These are phyloP conservation scores for Aspergillus ustus DNA, from an alignment of 2,329 filamentous ascomycete species.

Conservation along the genomic window DNA sequence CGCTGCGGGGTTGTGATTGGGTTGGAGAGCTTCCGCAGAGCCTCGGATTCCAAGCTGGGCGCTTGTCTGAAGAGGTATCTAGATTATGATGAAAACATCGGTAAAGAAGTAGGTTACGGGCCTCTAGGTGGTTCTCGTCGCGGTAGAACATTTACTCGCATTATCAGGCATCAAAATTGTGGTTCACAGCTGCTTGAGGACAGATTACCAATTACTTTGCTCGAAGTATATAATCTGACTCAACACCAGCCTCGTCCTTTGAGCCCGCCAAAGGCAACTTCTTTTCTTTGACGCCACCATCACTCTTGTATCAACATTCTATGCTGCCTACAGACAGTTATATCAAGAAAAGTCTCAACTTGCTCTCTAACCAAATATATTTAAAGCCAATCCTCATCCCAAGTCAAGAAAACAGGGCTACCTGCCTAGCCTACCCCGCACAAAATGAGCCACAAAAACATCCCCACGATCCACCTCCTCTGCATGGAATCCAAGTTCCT, in stretches of 20 bases:
- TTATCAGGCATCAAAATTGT: neutral
- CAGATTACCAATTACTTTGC: neutral
- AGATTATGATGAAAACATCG: too few species aligned
- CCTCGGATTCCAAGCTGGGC: neutral
- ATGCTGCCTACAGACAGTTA: neutral
- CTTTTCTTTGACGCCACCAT: neutral
- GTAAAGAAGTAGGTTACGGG: too few species aligned
- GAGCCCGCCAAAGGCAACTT: neutral
- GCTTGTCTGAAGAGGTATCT: too few species aligned
- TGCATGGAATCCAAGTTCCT: constrained; percentile 47
- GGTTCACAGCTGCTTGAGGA: neutral
- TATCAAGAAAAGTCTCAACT: neutral
- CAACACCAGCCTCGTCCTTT: neutral
- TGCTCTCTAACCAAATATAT: neutral
- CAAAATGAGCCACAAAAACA: constrained; percentile 11
- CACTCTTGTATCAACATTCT: neutral
- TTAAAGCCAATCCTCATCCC: neutral
- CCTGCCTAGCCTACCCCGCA: neutral
- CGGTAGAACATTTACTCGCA: neutral
- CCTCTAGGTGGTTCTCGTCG: too few species aligned
- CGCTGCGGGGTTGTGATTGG: constrained; percentile 14
- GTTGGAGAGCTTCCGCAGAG: neutral
- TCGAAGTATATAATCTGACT: neutral
- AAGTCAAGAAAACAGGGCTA: neutral
- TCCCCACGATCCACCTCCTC: constrained; percentile 50